Evolutionary conservation across 23 red algal species (phyloP).

Genomic region (Gracilaria domingensis): DNA sequence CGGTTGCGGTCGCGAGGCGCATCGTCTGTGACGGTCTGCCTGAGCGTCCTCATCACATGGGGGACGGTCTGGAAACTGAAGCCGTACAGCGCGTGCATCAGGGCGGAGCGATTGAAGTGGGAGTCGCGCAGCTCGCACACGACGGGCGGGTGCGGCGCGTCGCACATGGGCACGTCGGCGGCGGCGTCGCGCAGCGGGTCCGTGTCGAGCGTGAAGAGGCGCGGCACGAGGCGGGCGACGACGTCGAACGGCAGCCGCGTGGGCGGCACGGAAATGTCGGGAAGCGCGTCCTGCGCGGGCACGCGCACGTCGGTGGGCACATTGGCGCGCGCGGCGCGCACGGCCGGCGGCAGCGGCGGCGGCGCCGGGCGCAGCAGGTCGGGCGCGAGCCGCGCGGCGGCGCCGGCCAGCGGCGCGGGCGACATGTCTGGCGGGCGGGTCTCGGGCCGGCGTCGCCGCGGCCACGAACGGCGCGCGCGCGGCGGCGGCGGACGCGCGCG

Average conservation of each 20-base stretch:
- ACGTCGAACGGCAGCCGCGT: neutral
- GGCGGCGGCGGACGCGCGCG: neutral
- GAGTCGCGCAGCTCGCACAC: neutral
- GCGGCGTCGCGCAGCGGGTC: neutral
- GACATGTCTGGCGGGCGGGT: no score
- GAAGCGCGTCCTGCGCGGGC: neutral
- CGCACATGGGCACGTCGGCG: neutral
- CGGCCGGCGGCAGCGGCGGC: neutral
- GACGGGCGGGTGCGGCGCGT: neutral
- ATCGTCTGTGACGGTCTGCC: neutral
- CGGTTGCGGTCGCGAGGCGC: neutral
- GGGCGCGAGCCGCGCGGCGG: neutral
- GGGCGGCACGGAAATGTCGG: neutral
- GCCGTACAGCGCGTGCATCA: constrained; percentile 6
- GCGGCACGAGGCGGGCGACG: neutral
- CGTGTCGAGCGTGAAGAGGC: neutral
- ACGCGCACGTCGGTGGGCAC: constrained; percentile 16
- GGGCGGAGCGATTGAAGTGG: neutral
- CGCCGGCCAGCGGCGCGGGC: neutral
- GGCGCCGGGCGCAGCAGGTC: neutral
- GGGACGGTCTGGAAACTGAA: constrained; percentile 15
- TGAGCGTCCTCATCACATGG: neutral
- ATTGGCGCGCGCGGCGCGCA: neutral
- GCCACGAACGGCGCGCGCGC: neutral
- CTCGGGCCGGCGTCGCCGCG: neutral